These are phyloP conservation scores for Aureobasidium pullulans DNA, from an alignment of 2,329 filamentous ascomycete species.

Conservation along the genomic window DNA sequence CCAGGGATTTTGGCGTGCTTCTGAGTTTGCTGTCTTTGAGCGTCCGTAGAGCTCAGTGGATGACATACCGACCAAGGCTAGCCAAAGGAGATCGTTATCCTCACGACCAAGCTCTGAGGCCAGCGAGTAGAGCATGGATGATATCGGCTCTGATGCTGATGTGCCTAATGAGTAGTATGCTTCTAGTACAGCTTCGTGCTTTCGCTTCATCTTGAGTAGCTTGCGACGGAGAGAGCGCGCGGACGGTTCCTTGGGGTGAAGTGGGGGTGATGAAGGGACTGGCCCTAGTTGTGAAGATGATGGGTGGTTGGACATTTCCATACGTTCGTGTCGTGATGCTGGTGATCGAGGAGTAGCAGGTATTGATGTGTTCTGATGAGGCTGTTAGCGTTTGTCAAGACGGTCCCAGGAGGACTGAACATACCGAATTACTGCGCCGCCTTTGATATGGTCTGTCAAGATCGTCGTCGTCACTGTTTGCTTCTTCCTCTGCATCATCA, in stretches of 20 bases:
- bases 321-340: conserved; percentile 14
- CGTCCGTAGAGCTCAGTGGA: conserved; percentile 80
- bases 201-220: conserved; percentile 65
- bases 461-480: conserved; percentile 54
- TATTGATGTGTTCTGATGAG: conserved; percentile 51
- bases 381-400: neutral
- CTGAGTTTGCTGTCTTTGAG: conserved; percentile 51
- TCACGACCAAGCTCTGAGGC: conserved; percentile 92
- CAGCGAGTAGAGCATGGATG: conserved; percentile 87
- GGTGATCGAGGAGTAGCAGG: conserved; percentile 50
- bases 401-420: conserved; percentile 23
- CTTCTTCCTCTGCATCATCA: conserved; percentile 22
- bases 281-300: conserved; percentile 35
- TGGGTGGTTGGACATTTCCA: conserved; percentile 24
- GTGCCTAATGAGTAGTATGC: conserved; percentile 81
- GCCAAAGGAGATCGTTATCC: conserved; percentile 93
- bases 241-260: conserved; percentile 58
- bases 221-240: conserved; percentile 64
- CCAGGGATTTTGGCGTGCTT: conserved; percentile 7
- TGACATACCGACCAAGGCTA: conserved; percentile 89
- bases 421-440: conserved; percentile 79
- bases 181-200: conserved; percentile 68
- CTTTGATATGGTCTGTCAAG: conserved; percentile 65
- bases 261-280: conserved; percentile 46
- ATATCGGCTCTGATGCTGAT: conserved; percentile 90